Conservation (phyloP, 805 yeast genomes). For the Candida patagonica region DNA sequence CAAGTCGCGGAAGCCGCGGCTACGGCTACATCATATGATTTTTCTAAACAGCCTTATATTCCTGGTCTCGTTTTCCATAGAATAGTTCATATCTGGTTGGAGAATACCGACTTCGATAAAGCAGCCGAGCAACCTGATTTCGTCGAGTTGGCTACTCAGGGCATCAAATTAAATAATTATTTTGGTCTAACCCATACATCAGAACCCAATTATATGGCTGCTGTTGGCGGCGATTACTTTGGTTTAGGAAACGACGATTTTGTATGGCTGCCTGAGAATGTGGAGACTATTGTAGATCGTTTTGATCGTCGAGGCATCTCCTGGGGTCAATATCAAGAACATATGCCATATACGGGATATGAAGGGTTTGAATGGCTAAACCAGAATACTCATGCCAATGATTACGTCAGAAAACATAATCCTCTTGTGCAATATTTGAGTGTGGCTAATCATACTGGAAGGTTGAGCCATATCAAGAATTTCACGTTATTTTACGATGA, state of each 20-base stretch:
- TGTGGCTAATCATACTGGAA: constrained; percentile 28
- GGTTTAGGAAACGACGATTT: constrained; percentile 40
- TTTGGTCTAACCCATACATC: constrained; percentile 46
- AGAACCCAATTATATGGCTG: constrained; percentile 44
- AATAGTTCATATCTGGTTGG: constrained; percentile 39
- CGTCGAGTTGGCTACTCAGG: constrained; percentile 35
- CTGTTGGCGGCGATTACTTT: constrained; percentile 44
- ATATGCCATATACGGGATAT: constrained; percentile 44
- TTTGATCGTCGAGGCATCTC: constrained; percentile 38
- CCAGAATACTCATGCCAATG: constrained; percentile 36
- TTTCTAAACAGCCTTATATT: constrained; percentile 28
- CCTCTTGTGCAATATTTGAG: constrained; percentile 38
- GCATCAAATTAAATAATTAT: constrained; percentile 41
- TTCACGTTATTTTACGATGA: constrained; percentile 37
- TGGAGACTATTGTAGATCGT: constrained; percentile 41
- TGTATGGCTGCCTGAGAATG: constrained; percentile 36
- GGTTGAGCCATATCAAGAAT: constrained; percentile 39
- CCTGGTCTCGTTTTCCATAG: constrained; percentile 34
- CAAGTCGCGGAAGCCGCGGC: constrained; percentile 32
- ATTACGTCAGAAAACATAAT: constrained; percentile 45
- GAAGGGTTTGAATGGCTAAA: constrained; percentile 38
- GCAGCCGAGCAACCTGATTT: constrained; percentile 39
- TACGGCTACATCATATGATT: constrained; percentile 26
- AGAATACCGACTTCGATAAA: constrained; percentile 43
- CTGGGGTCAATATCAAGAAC: constrained; percentile 48